phyloP scores from a whole-genome alignment of 345 rosid genomes.

The Acer saccharum region DNA sequence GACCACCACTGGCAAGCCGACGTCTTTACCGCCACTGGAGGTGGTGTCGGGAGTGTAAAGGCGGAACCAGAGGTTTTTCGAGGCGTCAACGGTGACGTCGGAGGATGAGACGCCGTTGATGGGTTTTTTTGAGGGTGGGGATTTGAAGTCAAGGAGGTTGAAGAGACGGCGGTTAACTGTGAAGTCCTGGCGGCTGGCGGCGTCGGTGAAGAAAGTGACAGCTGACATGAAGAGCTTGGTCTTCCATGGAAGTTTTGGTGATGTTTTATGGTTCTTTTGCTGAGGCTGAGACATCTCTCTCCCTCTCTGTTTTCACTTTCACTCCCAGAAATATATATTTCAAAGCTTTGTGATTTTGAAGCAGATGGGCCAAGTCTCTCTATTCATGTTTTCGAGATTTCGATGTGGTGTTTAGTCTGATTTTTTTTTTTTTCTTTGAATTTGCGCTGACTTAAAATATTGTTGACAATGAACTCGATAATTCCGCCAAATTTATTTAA shows the following conservation, averaged over 20 bases:
- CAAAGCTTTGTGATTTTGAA: too few species aligned
- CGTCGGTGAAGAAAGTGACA: neutral
- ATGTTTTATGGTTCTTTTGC: neutral
- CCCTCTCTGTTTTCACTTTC: neutral
- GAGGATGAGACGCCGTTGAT: conserved; percentile 14
- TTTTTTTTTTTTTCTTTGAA: too few species aligned
- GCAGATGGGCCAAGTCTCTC: too few species aligned
- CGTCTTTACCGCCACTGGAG: neutral
- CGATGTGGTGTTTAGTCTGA: too few species aligned
- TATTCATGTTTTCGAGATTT: too few species aligned
- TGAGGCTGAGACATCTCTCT: neutral
- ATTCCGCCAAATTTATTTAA: too few species aligned
- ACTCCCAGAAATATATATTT: too few species aligned
- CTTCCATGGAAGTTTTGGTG: conserved; percentile 21
- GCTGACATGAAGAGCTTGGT: neutral
- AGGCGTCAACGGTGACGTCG: conserved; percentile 24
- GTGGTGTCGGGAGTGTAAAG: conserved; percentile 23
- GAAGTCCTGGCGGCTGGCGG: conserved; percentile 8
- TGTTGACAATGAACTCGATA: too few species aligned
- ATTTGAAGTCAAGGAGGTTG: conserved; percentile 20
- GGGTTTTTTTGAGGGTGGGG: conserved; percentile 21
- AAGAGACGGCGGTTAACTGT: conserved; percentile 27
- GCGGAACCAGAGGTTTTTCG: conserved; percentile 33
- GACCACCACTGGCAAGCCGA: conserved; percentile 27
- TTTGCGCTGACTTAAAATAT: too few species aligned